Conservation (phyloP, 2,329 filamentous ascomycete genomes). For the Aspergillus sojae region DNA sequence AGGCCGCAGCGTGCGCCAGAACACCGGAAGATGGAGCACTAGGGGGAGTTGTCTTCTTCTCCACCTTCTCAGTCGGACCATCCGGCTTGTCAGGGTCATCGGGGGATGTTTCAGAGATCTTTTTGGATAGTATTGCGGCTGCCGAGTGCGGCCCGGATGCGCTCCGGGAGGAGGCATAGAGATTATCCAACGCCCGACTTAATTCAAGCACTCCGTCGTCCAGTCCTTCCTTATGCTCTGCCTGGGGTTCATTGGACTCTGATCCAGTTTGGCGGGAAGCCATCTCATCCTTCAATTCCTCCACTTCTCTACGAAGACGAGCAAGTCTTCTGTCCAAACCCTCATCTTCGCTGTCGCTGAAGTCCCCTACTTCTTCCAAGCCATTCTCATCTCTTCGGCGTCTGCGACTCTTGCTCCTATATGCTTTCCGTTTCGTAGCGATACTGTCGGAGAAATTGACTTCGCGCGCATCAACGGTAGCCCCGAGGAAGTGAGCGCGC, state of each 20-base stretch:
- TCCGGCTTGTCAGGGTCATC: slow-evolving; percentile 12
- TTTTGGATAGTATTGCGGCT: slow-evolving; percentile 39
- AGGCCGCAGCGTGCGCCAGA: slow-evolving; percentile 80
- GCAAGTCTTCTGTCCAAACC: slow-evolving; percentile 77
- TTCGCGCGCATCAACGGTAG: slow-evolving; percentile 73
- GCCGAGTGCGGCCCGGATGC: slow-evolving; percentile 32
- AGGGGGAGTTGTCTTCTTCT: slow-evolving; percentile 5
- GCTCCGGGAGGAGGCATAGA: slow-evolving; percentile 48
- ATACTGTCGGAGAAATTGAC: slow-evolving; percentile 92
- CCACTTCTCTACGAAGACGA: slow-evolving; percentile 78
- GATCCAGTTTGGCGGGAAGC: slow-evolving; percentile 54
- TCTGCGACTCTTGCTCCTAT: slow-evolving; percentile 72
- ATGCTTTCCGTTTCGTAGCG: slow-evolving; percentile 78
- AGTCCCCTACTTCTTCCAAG: slow-evolving; percentile 68
- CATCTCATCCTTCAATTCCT: slow-evolving; percentile 65
- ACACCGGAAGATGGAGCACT: slow-evolving; percentile 49
- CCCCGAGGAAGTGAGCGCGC: slow-evolving; percentile 74
- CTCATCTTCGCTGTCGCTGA: slow-evolving; percentile 80
- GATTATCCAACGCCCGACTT: slow-evolving; percentile 70
- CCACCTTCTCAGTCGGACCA: slow-evolving; percentile 14
- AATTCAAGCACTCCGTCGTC: slow-evolving; percentile 67
- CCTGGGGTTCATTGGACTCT: slow-evolving; percentile 49
- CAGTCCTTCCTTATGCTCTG: slow-evolving; percentile 44
- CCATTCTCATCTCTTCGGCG: slow-evolving; percentile 52
- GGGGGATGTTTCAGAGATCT: slow-evolving; percentile 24